Base-by-base conservation (phyloP, 441 rosid genomes). In the Jatropha podagrica region DNA sequence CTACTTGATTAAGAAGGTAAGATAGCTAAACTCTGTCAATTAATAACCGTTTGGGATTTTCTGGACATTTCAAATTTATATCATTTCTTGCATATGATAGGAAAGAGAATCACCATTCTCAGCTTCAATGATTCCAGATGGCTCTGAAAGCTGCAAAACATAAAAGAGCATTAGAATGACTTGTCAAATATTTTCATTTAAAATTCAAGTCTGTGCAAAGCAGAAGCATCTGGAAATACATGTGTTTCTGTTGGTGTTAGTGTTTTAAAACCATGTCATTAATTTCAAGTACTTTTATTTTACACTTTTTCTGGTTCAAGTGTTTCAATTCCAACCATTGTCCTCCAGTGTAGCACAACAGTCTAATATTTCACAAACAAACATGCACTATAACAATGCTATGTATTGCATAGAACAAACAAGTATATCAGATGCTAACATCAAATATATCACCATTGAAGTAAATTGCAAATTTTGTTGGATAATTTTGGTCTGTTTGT, bases 81-180 rank as follows among this genome's bases (percentile, higher is more conserved):
- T 69, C 38, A 14, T 76, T 17, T 68, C 20, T 59, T 56, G 73
- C 59, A 74, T 73, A 72, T 63, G 58, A 71, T 27, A 51, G 72
- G 42, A 70, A 80, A 80, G 78, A 77, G 11, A 76, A 62, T 84
- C 80, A 92, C 99, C 98, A 55, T 90, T 87, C 84, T 84, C 92
- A 64, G 90, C 93, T 80, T 90, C 89, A 63, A 87, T 76, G 68
- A 95, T 89, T 79, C 98, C 99, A 67, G 98, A 84, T 69, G 98
- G 99, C 79, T 95, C 99, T 15, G 99, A 95, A 72, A 96, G 93
- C 98, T 96, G 87, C 82, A 84, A 74, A 82, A 76, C 14, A 83
- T 62, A 79, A 73, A 61, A n/a, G 62, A 75, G 72, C 67, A 61
- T 70, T 73, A 60, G 27, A 60, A 58, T 41, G 15, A 20, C 46